Evolutionary conservation across 306 rosid genomes (phyloP), one percentile per base, ranked within the genome.

Genomic region (Hylodesmum podocarpum): DNA sequence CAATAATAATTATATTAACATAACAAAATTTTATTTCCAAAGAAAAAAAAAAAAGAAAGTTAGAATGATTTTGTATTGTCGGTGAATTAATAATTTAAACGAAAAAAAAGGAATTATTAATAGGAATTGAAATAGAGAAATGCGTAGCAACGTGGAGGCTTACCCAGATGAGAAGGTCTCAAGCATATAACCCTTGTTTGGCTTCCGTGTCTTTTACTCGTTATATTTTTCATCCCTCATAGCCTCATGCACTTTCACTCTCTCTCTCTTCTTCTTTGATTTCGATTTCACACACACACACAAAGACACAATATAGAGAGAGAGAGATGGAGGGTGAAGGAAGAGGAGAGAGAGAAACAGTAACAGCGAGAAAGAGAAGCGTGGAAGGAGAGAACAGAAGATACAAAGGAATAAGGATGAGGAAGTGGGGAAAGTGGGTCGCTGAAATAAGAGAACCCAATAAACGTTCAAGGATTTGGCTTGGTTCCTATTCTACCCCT

Each of bases 361-460:
- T 70, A 62, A 73, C 21, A 67, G 40, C 66, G 27, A 86, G 81
- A 72, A 81, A 76, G 76, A 53, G 88, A 65, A 86, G 58, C 2
- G 22, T 40, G 6, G 85, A 85, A 24, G 87, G 86, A 15, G 96
- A 89, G 81, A 91, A n/a, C n/a, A n/a, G 89, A 84, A 90, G 89
- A 46, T 96, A 83, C 90, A 96, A 96, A 84, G 99, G 99, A 86
- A 96, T 96, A 69, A 81, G 99, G 89, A 96, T 96, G 99, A 87
- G 99, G 59, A 96, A 96, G 94, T 96, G 99, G 99, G 99, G 99
- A 0, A 96, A 96, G 80, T 96, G 99, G 99, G 99, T 96, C 57
- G 99, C 98, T 28, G 99, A 96, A 88, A 96, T 96, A 84, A 79
- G 99, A 27, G 99, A 96, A 65, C 99, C 99, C 16, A 96, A 91